Conservation (phyloP, 441 rosid species). For the Adansonia rubrostipa region DNA sequence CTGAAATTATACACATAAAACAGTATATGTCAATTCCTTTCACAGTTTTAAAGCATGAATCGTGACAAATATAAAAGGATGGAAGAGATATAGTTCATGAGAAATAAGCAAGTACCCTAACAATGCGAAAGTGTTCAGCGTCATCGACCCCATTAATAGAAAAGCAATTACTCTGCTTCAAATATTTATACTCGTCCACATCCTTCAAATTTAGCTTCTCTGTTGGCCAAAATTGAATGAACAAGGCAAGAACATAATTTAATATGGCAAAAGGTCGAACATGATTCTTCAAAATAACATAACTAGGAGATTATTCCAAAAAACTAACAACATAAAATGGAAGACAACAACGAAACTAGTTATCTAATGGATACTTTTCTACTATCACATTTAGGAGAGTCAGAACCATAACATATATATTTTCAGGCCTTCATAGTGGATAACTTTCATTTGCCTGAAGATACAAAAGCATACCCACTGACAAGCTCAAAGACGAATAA, state of each 20-base stretch:
- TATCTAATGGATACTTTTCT: slow-evolving; percentile 20
- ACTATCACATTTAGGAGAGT: neutral
- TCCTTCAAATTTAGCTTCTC: slow-evolving; percentile 84
- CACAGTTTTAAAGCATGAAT: slow-evolving; percentile 16
- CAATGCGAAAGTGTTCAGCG: slow-evolving; percentile 69
- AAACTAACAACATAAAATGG: slow-evolving; percentile 17
- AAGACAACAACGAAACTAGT: slow-evolving; percentile 7
- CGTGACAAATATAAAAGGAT: slow-evolving; percentile 5
- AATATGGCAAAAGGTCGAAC: slow-evolving; percentile 5
- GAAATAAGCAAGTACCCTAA: slow-evolving; percentile 52
- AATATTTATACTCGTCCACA: slow-evolving; percentile 78
- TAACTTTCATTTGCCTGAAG: neutral
- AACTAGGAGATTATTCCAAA: neutral
- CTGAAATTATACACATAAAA: slow-evolving; percentile 48
- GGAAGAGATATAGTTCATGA: slow-evolving; percentile 21
- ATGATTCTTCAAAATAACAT: slow-evolving; percentile 6
- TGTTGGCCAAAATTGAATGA: slow-evolving; percentile 40
- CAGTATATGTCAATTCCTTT: slow-evolving; percentile 19
- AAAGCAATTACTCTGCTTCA: slow-evolving; percentile 90
- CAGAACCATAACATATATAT: slow-evolving; percentile 16
- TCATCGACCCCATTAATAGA: slow-evolving; percentile 83
- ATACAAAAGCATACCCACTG: neutral
- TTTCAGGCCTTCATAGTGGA: neutral
- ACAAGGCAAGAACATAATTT: slow-evolving; percentile 24
- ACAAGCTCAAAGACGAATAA: slow-evolving; percentile 14